These are phyloP conservation scores for Chimonanthus praecox DNA, from an alignment of 164 flowering plant genomes.

Conservation along the genomic window DNA sequence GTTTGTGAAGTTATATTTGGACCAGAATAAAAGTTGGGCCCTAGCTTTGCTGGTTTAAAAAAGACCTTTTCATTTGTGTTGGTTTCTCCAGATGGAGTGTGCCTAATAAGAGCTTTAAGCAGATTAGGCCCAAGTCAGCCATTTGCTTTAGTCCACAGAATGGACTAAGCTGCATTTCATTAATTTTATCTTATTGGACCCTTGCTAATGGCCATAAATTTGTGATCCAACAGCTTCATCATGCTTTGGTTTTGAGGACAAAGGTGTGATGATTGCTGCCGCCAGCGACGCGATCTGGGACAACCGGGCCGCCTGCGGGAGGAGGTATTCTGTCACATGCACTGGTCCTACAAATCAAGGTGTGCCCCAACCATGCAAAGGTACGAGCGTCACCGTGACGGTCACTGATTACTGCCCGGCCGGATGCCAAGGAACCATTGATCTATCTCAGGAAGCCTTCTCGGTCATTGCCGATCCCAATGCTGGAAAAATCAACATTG, in stretches of 20 bases:
- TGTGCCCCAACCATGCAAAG: conserved; percentile 11
- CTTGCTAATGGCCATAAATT: no score
- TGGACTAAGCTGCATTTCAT: no score
- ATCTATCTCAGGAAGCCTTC: conserved; percentile 35
- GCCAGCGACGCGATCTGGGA: conserved; percentile 17
- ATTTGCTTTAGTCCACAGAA: no score
- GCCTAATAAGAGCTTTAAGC: no score
- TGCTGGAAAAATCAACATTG: conserved; percentile 21
- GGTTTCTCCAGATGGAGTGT: no score
- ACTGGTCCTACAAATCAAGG: conserved; percentile 4
- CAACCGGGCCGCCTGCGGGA: conserved; percentile 14
- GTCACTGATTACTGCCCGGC: conserved; percentile 21
- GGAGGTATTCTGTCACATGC: conserved; percentile 12
- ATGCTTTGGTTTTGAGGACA: conserved; percentile 11
- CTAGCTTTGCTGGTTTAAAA: no score
- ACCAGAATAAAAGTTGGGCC: no score
- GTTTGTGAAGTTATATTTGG: no score
- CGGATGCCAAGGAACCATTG: conserved; percentile 25
- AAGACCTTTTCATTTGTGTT: no score
- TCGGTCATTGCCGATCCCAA: conserved; percentile 27
- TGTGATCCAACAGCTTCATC: conserved; percentile 9
- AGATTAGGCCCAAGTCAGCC: no score
- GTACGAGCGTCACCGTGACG: conserved; percentile 10
- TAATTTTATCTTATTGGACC: no score
- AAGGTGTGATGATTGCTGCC: conserved; percentile 15